These are phyloP conservation scores for Coemansia sp. DNA, from an alignment of 192 early-diverging fungal genomes.

Conservation along the genomic window DNA sequence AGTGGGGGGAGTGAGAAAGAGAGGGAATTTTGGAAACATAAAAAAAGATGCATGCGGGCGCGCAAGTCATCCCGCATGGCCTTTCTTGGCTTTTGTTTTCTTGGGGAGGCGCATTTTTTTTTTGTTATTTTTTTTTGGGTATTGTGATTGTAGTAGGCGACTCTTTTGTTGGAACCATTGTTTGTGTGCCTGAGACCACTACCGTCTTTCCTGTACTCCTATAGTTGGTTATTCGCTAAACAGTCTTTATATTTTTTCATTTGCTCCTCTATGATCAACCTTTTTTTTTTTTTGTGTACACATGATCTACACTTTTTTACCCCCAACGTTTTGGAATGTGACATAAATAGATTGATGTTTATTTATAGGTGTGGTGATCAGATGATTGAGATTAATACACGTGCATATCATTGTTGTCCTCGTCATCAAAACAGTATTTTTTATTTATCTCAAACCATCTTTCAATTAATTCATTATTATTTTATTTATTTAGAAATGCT, in stretches of 20 bases:
- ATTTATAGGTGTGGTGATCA: background rate
- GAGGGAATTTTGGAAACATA: background rate
- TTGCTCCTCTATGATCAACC: background rate
- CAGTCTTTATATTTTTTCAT: background rate
- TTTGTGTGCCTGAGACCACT: background rate
- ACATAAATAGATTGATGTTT: background rate
- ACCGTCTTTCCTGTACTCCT: background rate
- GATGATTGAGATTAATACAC: background rate
- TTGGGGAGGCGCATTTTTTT: slow-evolving; percentile 3
- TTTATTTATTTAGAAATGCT: background rate
- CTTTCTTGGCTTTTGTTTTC: background rate
- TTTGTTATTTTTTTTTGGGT: slow-evolving; percentile 8
- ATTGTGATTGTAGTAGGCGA: background rate
- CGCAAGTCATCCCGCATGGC: background rate
- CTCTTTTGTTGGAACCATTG: background rate
- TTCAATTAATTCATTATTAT: background rate
- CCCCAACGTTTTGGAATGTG: background rate
- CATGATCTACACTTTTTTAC: background rate
- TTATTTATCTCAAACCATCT: background rate
- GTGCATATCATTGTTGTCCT: background rate
- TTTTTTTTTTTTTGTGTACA: background rate
- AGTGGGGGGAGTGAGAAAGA: background rate
- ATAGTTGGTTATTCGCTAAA: background rate
- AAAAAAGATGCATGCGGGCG: slow-evolving; percentile 6
- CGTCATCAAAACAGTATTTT: background rate